These are phyloP conservation scores for Dendrobium officinale DNA, from an alignment of 106 monocot species.

Conservation along the genomic window DNA sequence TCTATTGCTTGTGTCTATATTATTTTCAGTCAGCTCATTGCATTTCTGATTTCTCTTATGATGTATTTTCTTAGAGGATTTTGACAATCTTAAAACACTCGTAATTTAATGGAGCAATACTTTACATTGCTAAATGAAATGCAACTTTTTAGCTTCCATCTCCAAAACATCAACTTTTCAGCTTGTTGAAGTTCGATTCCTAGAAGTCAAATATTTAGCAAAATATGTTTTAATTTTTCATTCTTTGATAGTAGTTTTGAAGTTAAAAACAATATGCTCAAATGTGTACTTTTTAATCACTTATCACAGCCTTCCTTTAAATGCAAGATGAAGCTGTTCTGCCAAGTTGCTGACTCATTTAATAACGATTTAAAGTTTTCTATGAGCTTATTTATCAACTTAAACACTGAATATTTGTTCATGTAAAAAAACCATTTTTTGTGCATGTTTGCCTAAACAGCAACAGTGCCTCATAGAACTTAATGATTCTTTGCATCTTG, in stretches of 20 bases:
- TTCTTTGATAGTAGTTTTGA: not conserved
- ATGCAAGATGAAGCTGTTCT: constrained; percentile 1
- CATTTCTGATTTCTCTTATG: not conserved
- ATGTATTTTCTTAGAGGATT: not conserved
- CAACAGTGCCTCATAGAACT: not conserved
- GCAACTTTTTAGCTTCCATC: not conserved
- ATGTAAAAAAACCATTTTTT: not conserved
- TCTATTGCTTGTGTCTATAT: not conserved
- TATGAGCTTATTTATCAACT: not conserved
- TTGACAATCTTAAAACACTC: not conserved
- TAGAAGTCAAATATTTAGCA: not conserved
- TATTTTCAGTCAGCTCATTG: not conserved
- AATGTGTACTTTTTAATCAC: not conserved
- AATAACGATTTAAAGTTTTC: not conserved
- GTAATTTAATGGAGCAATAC: not conserved
- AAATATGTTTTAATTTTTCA: not conserved
- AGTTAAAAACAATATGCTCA: not conserved
- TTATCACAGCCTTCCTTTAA: not conserved
- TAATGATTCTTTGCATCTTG: not conserved
- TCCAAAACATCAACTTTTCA: not conserved
- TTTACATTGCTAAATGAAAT: not conserved
- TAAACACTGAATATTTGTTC: not conserved
- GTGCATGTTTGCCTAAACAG: not conserved
- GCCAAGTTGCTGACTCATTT: not conserved
- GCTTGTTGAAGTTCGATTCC: not conserved